Evolutionary conservation across 805 yeast species (phyloP).

Genomic region (Kluyveromyces aestuarii): DNA sequence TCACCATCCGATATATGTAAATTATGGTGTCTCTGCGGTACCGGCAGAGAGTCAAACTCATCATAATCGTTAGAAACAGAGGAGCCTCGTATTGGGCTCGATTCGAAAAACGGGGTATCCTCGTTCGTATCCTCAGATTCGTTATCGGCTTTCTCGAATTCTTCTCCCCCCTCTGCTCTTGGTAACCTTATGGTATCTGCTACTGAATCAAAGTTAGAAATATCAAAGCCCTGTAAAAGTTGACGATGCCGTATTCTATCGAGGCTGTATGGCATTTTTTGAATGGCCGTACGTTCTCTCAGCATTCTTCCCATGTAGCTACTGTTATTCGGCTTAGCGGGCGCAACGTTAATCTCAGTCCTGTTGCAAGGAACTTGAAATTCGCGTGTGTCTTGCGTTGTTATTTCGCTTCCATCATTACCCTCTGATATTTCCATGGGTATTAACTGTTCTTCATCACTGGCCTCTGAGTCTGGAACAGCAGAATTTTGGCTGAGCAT

Average conservation of each 20-base stretch:
- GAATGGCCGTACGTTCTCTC: conserved; percentile 28
- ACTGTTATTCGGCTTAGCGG: neutral
- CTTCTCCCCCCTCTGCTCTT: neutral
- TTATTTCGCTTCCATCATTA: neutral
- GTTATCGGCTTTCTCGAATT: neutral
- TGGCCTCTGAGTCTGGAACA: conserved; percentile 2
- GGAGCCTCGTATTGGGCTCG: neutral
- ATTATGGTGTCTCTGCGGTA: conserved; percentile 3
- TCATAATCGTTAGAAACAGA: neutral
- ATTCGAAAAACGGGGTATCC: neutral
- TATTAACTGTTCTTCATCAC: conserved; percentile 1
- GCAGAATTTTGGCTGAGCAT: neutral
- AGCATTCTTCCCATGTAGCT: conserved; percentile 12
- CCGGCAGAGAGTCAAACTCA: neutral
- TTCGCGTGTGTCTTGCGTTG: neutral
- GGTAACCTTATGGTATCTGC: conserved; percentile 16
- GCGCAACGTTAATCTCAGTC: neutral
- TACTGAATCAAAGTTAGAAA: conserved; percentile 17
- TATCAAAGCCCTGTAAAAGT: conserved; percentile 22
- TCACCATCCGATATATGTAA: conserved; percentile 1
- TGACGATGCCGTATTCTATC: conserved; percentile 27
- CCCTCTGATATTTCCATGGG: neutral
- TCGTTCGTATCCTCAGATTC: neutral
- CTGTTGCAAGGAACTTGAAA: neutral
- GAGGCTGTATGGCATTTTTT: conserved; percentile 27